These are phyloP conservation scores for Monilinia polystroma DNA, from an alignment of 2,329 filamentous ascomycete species.

Conservation along the genomic window DNA sequence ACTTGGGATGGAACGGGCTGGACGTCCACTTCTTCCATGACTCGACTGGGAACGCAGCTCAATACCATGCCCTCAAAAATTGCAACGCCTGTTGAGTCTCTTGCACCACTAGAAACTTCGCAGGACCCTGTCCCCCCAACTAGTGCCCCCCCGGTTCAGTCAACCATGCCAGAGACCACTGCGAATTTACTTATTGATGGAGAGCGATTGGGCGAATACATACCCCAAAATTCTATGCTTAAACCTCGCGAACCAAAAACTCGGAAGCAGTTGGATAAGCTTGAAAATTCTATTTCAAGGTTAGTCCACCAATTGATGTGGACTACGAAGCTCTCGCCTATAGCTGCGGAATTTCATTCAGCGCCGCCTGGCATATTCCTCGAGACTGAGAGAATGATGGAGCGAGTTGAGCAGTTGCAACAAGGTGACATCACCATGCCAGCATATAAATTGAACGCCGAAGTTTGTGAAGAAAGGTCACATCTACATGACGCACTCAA, in stretches of 20 bases:
- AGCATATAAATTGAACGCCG: slow-evolving; percentile 26
- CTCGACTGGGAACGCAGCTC: slow-evolving; percentile 2
- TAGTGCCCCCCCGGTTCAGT: not conserved
- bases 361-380: slow-evolving; percentile 14
- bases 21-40: slow-evolving; percentile 3
- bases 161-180: not conserved
- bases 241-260: slow-evolving; percentile 30
- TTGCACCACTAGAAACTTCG: not conserved
- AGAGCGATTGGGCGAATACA: slow-evolving; percentile 15
- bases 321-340: slow-evolving; percentile 23
- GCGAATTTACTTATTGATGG: not conserved
- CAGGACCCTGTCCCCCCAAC: not conserved
- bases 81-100: not conserved
- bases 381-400: slow-evolving; percentile 29
- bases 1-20: slow-evolving; percentile 17
- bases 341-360: slow-evolving; percentile 7
- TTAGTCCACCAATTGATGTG: slow-evolving; percentile 33
- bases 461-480: slow-evolving; percentile 27
- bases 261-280: slow-evolving; percentile 30
- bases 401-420: slow-evolving; percentile 28
- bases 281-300: slow-evolving; percentile 30
- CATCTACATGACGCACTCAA: slow-evolving; percentile 33
- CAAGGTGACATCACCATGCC: slow-evolving; percentile 29
- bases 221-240: not conserved
- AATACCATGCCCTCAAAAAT: not conserved